Percentiles rank a stretch among this genome's conserved stretches.
Conservation (phyloP, 306 rosid genomes). For the Vigna nakashimae region DNA sequence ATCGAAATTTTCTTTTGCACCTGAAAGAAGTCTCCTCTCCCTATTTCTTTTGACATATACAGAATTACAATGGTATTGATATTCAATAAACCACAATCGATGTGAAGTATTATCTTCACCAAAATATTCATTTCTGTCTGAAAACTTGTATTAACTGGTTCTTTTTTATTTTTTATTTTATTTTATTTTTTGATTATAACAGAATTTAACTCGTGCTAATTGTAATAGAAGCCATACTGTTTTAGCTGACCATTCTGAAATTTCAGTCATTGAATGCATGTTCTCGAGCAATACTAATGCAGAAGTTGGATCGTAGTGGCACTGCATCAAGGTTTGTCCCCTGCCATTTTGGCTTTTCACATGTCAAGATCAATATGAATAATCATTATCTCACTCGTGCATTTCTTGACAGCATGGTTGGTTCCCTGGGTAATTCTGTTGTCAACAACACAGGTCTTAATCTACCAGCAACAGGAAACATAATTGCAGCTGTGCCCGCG, state of each 20-base stretch:
- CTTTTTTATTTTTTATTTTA: too few species aligned
- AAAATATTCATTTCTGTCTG: neutral
- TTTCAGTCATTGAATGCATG: constrained; percentile 84
- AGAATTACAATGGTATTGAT: constrained; percentile 3
- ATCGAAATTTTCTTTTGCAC: neutral
- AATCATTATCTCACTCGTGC: constrained; percentile 42
- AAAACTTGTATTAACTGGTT: neutral
- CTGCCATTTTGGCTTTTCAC: constrained; percentile 34
- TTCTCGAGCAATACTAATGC: constrained; percentile 94
- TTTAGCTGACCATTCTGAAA: constrained; percentile 36
- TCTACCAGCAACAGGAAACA: constrained; percentile 51
- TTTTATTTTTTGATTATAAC: neutral
- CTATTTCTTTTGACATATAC: neutral
- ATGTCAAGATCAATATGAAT: constrained; percentile 22
- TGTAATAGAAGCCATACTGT: constrained; percentile 13
- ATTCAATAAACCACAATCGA: neutral
- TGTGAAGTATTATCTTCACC: constrained; percentile 6
- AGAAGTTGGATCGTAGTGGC: constrained; percentile 95
- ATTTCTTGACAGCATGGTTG: constrained; percentile 64
- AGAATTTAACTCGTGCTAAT: constrained; percentile 12
- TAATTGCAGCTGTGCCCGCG: constrained; percentile 49
- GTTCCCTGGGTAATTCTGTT: constrained; percentile 60
- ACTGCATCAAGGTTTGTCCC: constrained; percentile 64
- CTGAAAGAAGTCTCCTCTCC: neutral
- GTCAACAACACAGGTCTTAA: constrained; percentile 57